These are phyloP conservation scores for Psilocybe cubensis DNA, from an alignment of 768 basidiomycete species.

Conservation along the genomic window DNA sequence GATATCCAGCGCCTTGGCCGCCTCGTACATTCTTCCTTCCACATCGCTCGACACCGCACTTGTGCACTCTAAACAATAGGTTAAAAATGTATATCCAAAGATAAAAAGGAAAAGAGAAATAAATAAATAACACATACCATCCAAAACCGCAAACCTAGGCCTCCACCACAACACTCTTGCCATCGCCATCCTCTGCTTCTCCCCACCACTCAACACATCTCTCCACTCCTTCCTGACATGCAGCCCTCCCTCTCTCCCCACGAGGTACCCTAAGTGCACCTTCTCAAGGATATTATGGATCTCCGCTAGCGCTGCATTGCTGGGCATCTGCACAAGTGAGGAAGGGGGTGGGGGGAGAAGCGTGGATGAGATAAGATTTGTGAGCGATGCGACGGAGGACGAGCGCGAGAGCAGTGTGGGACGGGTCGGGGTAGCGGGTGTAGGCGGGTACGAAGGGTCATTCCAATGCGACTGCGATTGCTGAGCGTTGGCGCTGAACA, in stretches of 20 bases:
- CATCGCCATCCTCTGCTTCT: constrained; percentile 97
- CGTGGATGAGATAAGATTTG: neutral
- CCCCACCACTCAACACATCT: constrained; percentile 93
- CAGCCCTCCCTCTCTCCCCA: constrained; percentile 89
- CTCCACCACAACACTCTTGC: constrained; percentile 91
- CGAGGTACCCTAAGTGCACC: constrained; percentile 85
- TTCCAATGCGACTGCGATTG: neutral
- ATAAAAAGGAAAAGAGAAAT: neutral
- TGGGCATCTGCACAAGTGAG: neutral
- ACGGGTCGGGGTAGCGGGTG: neutral
- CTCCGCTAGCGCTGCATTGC: constrained; percentile 57
- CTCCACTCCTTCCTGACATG: constrained; percentile 93
- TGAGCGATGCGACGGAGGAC: constrained; percentile 2
- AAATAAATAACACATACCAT: constrained; percentile 56
- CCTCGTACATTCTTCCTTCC: constrained; percentile 94
- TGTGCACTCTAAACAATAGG: constrained; percentile 72
- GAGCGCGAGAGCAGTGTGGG: constrained; percentile 9
- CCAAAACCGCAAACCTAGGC: constrained; percentile 83
- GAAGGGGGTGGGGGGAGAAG: neutral
- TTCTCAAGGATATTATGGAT: constrained; percentile 77
- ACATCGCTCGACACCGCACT: constrained; percentile 96
- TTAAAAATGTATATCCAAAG: neutral
- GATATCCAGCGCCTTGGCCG: constrained; percentile 85
- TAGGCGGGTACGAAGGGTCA: neutral
- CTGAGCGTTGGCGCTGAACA: neutral